These are phyloP conservation scores for Amanita thiersii DNA, from an alignment of 768 basidiomycete genomes.

Conservation along the genomic window DNA sequence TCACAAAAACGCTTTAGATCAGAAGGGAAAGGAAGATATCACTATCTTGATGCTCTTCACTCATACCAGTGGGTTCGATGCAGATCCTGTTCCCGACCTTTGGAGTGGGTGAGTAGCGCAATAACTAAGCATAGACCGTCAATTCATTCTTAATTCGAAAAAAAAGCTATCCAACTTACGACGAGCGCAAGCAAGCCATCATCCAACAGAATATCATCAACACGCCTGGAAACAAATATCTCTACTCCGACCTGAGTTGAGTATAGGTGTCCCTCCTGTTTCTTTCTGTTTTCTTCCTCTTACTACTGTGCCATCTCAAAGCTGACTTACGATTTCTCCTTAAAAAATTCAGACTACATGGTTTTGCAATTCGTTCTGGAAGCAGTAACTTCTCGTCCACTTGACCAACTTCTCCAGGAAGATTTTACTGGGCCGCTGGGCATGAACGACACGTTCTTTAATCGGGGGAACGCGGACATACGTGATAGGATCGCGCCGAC, in stretches of 20 bases:
- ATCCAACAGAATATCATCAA: slow-evolving; percentile 16
- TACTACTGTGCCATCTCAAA: too few species aligned
- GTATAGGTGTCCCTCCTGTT: background rate
- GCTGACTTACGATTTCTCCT: too few species aligned
- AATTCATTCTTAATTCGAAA: background rate
- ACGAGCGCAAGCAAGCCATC: slow-evolving; percentile 16
- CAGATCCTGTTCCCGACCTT: slow-evolving; percentile 18
- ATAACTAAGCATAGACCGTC: background rate
- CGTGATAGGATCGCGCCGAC: slow-evolving; percentile 12
- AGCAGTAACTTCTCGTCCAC: slow-evolving; percentile 14
- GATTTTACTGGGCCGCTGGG: slow-evolving; percentile 18
- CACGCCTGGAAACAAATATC: slow-evolving; percentile 15
- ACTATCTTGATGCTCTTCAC: slow-evolving; percentile 21
- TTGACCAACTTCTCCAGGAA: slow-evolving; percentile 17
- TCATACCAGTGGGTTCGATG: slow-evolving; percentile 21
- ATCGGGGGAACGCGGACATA: slow-evolving; percentile 15
- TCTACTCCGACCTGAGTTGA: slow-evolving; percentile 21
- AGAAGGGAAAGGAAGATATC: slow-evolving; percentile 18
- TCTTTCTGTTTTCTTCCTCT: background rate
- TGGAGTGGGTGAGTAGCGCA: slow-evolving; percentile 14
- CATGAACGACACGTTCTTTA: slow-evolving; percentile 19
- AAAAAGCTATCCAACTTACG: slow-evolving; percentile 16
- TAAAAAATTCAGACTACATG: slow-evolving; percentile 23
- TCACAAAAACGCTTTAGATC: background rate
- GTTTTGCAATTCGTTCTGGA: slow-evolving; percentile 19